Conservation (phyloP, 306 rosid genomes). For the Medicago lupulina region DNA sequence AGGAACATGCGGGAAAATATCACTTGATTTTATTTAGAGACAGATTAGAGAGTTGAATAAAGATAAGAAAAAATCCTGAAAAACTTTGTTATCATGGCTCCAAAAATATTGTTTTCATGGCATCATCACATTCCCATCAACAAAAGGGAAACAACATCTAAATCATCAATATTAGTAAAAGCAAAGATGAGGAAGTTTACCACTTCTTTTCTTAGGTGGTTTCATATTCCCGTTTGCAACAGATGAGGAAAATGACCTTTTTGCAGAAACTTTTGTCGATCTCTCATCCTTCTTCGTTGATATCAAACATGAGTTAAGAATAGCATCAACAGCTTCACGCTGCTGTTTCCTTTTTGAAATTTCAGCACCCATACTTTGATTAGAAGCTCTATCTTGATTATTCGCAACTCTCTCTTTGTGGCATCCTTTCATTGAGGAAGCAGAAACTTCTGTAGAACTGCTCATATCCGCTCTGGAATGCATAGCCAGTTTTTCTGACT, state of each 20-base stretch:
- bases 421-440: constrained; percentile 46
- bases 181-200: constrained; percentile 44
- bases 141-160: constrained; percentile 22
- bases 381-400: constrained; percentile 47
- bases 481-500: constrained; percentile 46
- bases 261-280: constrained; percentile 53
- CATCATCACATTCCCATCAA: constrained; percentile 36
- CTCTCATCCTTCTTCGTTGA: constrained; percentile 72
- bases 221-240: constrained; percentile 47
- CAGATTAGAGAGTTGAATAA: constrained; percentile 5
- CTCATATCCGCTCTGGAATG: constrained; percentile 49
- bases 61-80: constrained; percentile 24
- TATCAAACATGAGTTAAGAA: constrained; percentile 80
- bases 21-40: background rate
- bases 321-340: constrained; percentile 92
- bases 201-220: constrained; percentile 70
- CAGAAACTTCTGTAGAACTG: constrained; percentile 49
- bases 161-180: constrained; percentile 20
- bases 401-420: constrained; percentile 49
- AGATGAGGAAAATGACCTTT: constrained; percentile 58
- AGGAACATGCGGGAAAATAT: constrained; percentile 11
- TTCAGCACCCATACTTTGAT: constrained; percentile 52
- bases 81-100: background rate
- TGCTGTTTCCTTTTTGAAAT: constrained; percentile 87
- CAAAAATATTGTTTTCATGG: constrained; percentile 8